These are phyloP conservation scores for Solanum medicagineum DNA, from an alignment of 257 asterid genomes.

Conservation along the genomic window DNA sequence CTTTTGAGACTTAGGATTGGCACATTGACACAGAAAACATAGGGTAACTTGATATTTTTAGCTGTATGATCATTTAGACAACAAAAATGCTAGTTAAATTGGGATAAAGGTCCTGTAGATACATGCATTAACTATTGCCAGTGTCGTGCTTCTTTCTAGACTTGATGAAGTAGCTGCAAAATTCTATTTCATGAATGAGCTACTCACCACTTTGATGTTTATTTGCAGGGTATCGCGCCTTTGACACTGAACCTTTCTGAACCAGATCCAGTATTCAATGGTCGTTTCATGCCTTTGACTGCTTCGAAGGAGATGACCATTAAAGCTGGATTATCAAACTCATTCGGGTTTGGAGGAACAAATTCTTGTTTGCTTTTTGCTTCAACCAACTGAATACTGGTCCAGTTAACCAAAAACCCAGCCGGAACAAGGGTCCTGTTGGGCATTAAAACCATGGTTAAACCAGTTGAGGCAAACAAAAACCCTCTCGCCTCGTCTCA, in stretches of 20 bases:
- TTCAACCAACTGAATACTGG: constrained; percentile 22
- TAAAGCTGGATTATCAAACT: constrained; percentile 79
- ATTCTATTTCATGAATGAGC: not conserved
- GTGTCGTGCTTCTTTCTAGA: not conserved
- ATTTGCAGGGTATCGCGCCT: constrained; percentile 70
- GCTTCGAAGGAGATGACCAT: constrained; percentile 58
- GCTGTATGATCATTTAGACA: not conserved
- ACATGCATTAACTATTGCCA: not conserved
- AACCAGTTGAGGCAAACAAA: not conserved
- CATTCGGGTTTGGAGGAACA: constrained; percentile 97
- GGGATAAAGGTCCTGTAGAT: not conserved
- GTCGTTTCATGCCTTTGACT: constrained; percentile 61
- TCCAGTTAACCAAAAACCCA: not conserved
- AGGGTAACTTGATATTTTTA: not conserved
- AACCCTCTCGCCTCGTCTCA: not conserved
- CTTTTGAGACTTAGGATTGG: not conserved
- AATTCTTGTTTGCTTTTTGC: constrained; percentile 73
- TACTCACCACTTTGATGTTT: not conserved
- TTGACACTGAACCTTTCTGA: constrained; percentile 57
- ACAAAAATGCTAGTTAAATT: not conserved
- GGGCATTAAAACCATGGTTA: not conserved
- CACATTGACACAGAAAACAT: not conserved
- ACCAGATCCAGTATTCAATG: constrained; percentile 66
- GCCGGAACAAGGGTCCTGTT: not conserved
- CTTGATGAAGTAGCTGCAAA: not conserved